These are phyloP conservation scores for Discostella pseudostelligera DNA, from an alignment of 108 stramenopile genomes.

Conservation along the genomic window DNA sequence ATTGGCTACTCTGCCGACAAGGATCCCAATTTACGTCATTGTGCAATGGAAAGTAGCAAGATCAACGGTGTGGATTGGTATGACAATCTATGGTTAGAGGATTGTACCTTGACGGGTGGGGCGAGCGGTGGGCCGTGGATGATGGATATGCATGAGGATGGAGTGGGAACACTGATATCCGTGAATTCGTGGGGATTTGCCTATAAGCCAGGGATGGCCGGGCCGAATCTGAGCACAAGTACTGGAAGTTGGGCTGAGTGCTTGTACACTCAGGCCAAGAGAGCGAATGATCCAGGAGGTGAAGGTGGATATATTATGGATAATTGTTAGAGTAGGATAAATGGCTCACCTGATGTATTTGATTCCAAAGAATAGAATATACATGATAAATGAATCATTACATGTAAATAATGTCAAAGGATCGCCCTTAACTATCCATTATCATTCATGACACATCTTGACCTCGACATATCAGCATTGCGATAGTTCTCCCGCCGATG, in stretches of 20 bases:
- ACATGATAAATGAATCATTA: not conserved
- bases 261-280: slow-evolving; percentile 21
- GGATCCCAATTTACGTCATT: slow-evolving; percentile 26
- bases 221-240: slow-evolving; percentile 19
- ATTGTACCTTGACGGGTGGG: slow-evolving; percentile 24
- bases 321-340: not conserved
- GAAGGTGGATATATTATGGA: slow-evolving; percentile 9
- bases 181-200: slow-evolving; percentile 37
- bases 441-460: too few species aligned
- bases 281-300: slow-evolving; percentile 20
- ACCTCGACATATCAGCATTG: too few species aligned
- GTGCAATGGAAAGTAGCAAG: slow-evolving; percentile 3
- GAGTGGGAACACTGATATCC: slow-evolving; percentile 22
- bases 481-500: too few species aligned
- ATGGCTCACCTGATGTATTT: not conserved
- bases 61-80: slow-evolving; percentile 22
- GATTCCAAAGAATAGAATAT: too few species aligned
- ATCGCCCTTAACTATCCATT: too few species aligned
- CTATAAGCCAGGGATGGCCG: slow-evolving; percentile 25
- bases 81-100: slow-evolving; percentile 21
- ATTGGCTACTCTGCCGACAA: slow-evolving; percentile 30
- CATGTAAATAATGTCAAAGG: too few species aligned
- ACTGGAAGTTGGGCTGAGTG: slow-evolving; percentile 34
- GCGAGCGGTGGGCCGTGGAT: slow-evolving; percentile 31
- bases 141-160: slow-evolving; percentile 6